These are phyloP conservation scores for Porogramme epimiltina DNA, from an alignment of 1,284 basidiomycete genomes.

Conservation along the genomic window DNA sequence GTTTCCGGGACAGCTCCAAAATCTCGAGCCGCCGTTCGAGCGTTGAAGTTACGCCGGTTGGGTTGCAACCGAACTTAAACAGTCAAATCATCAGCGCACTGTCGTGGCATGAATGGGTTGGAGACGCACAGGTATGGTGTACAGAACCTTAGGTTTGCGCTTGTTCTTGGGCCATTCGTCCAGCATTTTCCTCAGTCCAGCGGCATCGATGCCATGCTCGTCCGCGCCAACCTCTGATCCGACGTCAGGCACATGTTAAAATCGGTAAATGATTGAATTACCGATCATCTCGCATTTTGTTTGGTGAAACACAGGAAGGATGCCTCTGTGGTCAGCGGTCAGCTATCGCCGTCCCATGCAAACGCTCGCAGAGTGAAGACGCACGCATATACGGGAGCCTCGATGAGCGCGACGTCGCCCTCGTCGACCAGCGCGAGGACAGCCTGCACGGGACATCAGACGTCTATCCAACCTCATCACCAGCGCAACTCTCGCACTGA, in stretches of 20 bases:
- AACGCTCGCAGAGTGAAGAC: slow-evolving; percentile 24
- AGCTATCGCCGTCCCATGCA: background rate
- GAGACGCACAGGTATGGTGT: slow-evolving; percentile 73
- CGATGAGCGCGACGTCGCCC: slow-evolving; percentile 83
- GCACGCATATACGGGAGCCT: slow-evolving; percentile 86
- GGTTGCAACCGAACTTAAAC: slow-evolving; percentile 80
- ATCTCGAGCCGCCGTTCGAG: slow-evolving; percentile 78
- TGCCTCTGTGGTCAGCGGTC: slow-evolving; percentile 45
- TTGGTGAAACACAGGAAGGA: slow-evolving; percentile 62
- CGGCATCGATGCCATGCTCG: slow-evolving; percentile 70
- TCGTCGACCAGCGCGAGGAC: slow-evolving; percentile 68
- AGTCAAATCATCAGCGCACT: background rate
- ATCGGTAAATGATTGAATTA: slow-evolving; percentile 29
- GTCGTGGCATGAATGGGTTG: background rate
- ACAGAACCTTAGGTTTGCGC: slow-evolving; percentile 80
- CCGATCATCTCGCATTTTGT: slow-evolving; percentile 68
- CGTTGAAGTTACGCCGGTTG: slow-evolving; percentile 79
- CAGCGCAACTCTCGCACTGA: background rate
- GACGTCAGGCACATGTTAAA: background rate
- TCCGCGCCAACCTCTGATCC: slow-evolving; percentile 80
- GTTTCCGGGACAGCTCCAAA: slow-evolving; percentile 71
- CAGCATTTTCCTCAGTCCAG: slow-evolving; percentile 65
- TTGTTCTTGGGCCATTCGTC: slow-evolving; percentile 77
- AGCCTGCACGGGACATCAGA: slow-evolving; percentile 39
- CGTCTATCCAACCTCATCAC: background rate